These are phyloP conservation scores for Penicillium sp. DNA, from an alignment of 2,329 filamentous ascomycete genomes.

Conservation along the genomic window DNA sequence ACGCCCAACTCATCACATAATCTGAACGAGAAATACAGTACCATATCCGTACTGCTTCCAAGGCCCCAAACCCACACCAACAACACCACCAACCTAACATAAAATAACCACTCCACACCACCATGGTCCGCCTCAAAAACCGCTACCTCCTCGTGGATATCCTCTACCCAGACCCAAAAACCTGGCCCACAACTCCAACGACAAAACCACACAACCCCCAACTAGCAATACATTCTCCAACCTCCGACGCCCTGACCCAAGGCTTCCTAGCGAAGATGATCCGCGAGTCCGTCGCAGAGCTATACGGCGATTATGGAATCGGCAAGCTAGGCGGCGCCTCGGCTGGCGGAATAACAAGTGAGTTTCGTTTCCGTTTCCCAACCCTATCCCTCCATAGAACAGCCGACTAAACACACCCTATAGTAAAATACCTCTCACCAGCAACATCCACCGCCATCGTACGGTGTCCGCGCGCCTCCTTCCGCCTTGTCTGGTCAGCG, in stretches of 20 bases:
- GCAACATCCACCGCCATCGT: slow-evolving; percentile 96
- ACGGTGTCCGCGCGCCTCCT: slow-evolving; percentile 76
- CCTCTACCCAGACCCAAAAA: slow-evolving; percentile 68
- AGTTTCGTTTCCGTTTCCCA: slow-evolving; percentile 12
- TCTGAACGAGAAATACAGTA: too few species aligned
- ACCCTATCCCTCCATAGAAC: not conserved
- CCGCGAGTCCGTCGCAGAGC: slow-evolving; percentile 64
- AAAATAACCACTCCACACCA: slow-evolving; percentile 15
- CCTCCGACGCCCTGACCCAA: slow-evolving; percentile 67
- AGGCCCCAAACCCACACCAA: not conserved
- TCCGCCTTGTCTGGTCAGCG: slow-evolving; percentile 85
- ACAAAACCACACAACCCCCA: slow-evolving; percentile 45
- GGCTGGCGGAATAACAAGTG: slow-evolving; percentile 68
- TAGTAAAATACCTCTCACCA: slow-evolving; percentile 88
- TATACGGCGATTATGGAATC: slow-evolving; percentile 88
- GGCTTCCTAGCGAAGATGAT: slow-evolving; percentile 68
- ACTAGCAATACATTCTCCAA: slow-evolving; percentile 76
- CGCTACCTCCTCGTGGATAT: slow-evolving; percentile 95
- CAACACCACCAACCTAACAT: not conserved
- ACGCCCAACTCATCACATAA: not conserved
- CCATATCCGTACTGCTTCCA: not conserved
- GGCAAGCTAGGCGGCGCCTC: slow-evolving; percentile 60
- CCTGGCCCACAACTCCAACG: slow-evolving; percentile 34
- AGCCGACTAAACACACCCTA: slow-evolving; percentile 1
- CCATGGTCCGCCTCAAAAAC: slow-evolving; percentile 94